phyloP scores from a whole-genome alignment of 1,139 yeast genomes.

The Scheffersomyces parashehatae region DNA sequence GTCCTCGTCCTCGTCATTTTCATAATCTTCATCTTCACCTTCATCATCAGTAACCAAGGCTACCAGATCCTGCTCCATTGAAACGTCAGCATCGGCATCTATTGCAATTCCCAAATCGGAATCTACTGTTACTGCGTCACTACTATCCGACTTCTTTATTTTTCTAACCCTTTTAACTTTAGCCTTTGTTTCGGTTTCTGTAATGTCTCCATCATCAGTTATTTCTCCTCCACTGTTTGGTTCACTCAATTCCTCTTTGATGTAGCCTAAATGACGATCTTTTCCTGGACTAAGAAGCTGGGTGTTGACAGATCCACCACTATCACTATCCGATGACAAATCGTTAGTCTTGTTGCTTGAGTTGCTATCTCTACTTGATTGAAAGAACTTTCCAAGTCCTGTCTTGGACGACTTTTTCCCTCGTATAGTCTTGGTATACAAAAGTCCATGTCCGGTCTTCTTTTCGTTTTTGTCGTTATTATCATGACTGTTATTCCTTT shows the following conservation, averaged over 20 bases:
- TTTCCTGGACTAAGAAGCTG: conserved; percentile 7
- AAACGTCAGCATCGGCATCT: conserved; percentile 5
- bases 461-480: too few species aligned
- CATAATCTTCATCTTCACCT: conserved; percentile 10
- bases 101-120: conserved; percentile 37
- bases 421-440: conserved; percentile 15
- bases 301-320: conserved; percentile 20
- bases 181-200: conserved; percentile 11
- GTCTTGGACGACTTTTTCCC: conserved; percentile 11
- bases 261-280: conserved; percentile 16
- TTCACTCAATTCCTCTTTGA: conserved; percentile 18
- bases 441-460: conserved; percentile 5
- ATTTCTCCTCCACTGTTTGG: conserved; percentile 4
- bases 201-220: conserved; percentile 15
- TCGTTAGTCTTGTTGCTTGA: not conserved
- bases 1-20: conserved; percentile 6
- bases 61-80: not conserved
- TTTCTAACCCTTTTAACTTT: conserved; percentile 2
- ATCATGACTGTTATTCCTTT: too few species aligned
- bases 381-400: conserved; percentile 23
- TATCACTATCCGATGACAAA: conserved; percentile 14
- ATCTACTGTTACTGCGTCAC: conserved; percentile 28
- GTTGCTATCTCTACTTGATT: not conserved
- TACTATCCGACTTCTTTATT: conserved; percentile 8
- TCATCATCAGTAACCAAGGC: conserved; percentile 1